Evolutionary conservation across 2,329 filamentous ascomycete species (phyloP), one percentile per base, ranked within the genome.

Genomic region (Epichloe amarillans): DNA sequence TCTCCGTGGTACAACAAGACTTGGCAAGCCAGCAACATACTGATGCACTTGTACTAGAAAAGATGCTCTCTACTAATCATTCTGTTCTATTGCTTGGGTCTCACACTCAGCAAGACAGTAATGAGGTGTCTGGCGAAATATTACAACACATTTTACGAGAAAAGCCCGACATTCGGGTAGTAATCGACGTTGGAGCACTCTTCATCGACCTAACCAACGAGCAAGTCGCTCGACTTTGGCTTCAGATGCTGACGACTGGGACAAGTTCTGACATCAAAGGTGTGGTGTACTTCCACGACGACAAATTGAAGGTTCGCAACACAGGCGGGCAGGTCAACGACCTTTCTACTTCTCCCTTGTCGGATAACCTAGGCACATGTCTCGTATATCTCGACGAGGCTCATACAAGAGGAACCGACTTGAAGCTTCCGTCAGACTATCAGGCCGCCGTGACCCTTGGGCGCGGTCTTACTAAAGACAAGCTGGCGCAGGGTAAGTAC

Each of bases 161-260:
- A 30, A 30, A 30, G 26, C 26, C 26, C 26, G n/a, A 19, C 3
- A 26, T 50, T 15, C 42, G 43, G 1, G 30, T 46, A 3, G 35
- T 88, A 1, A 69, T 88, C 0, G 84, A 89, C 56, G 83, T 84
- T 0, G 84, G 85, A 0, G 84, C 84, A 0, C 79, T 82, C 46
- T 76, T 88, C 5, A 60, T 88, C 0, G 83, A 30, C 26, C 26
- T 30, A 4, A 30, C 8, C 26, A 30, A 30, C 26, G 26, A 30
- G 26, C 26, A 30, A 30, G 26, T 30, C 26, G 26, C 26, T 30
- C 26, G 26, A 30, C 26, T 30, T 30, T 30, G 26, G 26, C 26
- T 30, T 30, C 3, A 30, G 26, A 30, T 30, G 26, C 26, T 30
- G 3, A 30, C 3, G 26, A 30, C 8, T 30, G 26, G 26, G 26